These are phyloP conservation scores for Fusarium globosum DNA, from an alignment of 2,329 filamentous ascomycete genomes.

Conservation along the genomic window DNA sequence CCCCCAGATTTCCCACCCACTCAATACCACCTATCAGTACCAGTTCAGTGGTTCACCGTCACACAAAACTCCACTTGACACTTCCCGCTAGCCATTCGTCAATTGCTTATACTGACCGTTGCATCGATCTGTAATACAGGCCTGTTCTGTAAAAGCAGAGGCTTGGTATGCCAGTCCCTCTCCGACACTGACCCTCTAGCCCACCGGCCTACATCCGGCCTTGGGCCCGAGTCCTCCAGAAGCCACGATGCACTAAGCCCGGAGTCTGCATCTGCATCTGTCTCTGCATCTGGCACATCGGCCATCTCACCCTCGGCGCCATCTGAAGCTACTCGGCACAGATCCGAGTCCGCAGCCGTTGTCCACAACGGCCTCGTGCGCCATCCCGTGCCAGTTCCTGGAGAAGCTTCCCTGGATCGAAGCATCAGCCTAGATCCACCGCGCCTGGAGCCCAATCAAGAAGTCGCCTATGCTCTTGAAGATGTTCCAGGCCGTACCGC, in stretches of 20 bases:
- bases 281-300: constrained; percentile 22
- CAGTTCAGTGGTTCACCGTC: neutral
- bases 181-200: constrained; percentile 29
- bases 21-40: neutral
- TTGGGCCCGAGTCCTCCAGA: constrained; percentile 10
- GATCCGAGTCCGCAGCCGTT: constrained; percentile 33
- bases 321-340: constrained; percentile 19
- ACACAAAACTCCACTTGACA: constrained; percentile 3
- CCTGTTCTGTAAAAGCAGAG: constrained; percentile 50
- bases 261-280: constrained; percentile 11
- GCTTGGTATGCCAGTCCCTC: constrained; percentile 50
- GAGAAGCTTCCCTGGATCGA: neutral
- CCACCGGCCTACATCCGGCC: neutral
- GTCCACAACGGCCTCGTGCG: constrained; percentile 44
- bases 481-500: constrained; percentile 56
- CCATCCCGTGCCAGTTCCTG: constrained; percentile 13
- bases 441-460: constrained; percentile 3
- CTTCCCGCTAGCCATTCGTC: constrained; percentile 4
- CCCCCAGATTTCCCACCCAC: neutral
- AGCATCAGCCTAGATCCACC: constrained; percentile 10
- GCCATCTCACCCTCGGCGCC: constrained; percentile 25
- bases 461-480: constrained; percentile 52
- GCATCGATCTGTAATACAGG: constrained; percentile 37
- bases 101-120: constrained; percentile 19
- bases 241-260: constrained; percentile 13